A percentile compares a stretch with the other conserved stretches of the same genome.
These are phyloP conservation scores for Pinus tabuliformis DNA, from an alignment of 75 land plant genomes.

Conservation along the genomic window DNA sequence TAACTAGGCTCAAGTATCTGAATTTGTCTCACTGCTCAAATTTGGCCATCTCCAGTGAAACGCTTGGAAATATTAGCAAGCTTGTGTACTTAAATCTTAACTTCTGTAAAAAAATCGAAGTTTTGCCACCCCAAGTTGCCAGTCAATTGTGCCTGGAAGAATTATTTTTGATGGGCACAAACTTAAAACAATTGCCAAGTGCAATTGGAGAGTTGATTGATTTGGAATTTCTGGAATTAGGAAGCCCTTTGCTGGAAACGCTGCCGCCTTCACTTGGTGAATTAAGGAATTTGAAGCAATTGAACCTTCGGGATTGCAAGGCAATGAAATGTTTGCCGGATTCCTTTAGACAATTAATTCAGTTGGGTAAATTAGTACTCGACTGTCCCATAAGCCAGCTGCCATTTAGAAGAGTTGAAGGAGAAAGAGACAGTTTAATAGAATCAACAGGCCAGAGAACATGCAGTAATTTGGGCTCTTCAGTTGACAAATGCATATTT, in stretches of 20 bases:
- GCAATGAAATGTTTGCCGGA: neutral
- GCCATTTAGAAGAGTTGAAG: too few relatives aligned
- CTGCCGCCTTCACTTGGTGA: neutral
- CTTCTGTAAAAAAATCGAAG: neutral
- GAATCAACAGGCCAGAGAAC: too few relatives aligned
- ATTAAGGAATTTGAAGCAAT: neutral
- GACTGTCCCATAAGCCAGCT: too few relatives aligned
- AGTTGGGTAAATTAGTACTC: too few relatives aligned
- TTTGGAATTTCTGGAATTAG: neutral
- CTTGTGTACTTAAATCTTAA: neutral
- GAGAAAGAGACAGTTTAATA: too few relatives aligned
- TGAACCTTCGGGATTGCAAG: neutral
- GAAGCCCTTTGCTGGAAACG: neutral
- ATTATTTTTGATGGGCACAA: neutral
- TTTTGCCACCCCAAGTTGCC: neutral
- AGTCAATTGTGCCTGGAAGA: neutral
- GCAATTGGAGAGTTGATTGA: neutral
- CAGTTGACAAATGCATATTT: too few relatives aligned
- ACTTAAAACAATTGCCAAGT: neutral
- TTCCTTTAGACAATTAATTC: neutral
- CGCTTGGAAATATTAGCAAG: neutral
- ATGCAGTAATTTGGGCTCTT: too few relatives aligned
- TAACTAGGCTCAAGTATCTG: neutral
- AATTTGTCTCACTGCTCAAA: neutral
- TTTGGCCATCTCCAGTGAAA: neutral